Base-by-base conservation (phyloP, 2,329 filamentous ascomycete species). In the Neocatenulostroma microsporum region DNA sequence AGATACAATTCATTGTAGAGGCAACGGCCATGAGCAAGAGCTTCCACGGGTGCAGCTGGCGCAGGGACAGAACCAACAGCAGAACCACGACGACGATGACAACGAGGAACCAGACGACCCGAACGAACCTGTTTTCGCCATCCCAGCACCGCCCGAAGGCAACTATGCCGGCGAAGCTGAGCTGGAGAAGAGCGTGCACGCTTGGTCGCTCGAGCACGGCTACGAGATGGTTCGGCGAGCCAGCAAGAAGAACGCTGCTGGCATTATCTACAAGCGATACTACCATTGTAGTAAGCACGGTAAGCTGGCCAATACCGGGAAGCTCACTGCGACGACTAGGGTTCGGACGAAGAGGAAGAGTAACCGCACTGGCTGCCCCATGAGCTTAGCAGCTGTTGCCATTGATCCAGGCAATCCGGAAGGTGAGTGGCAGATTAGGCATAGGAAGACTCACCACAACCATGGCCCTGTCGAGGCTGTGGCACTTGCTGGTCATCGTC, bases 211-310 rank as follows among this genome's bases (percentile, higher is more conserved):
- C 3, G 54, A 55, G 37, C 55, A 58, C 29, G 55, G 55, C 29
- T 58, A 55, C 35, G 55, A 58, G 41, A 39, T 57, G 13, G 55
- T 58, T 2, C 47, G 54, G 5, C 45, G 55, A 20, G 53, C 54
- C 4, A 53, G 48, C 39, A 58, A 56, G 46, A 55, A 53, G 45
- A 58, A 58, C 30, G 52, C 53, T 3, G 36, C 36, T n/a, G 53
- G 54, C 13, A 39, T 49, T 23, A 45, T 56, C 17, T 58, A 58
- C 46, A 58, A 58, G 41, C 52, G 55, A 18, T 58, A 57, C 43
- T 56, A 51, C 33, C 50, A 58, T 32, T 58, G 55, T 49, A 50
- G 48, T 37, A 55, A 53, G 38, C 53, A 57, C 39, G 55, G 55
- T 28, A 55, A 49, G 31, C 43, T 43, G 11, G 45, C 43, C 31